Evolutionary conservation across 2,329 filamentous ascomycete genomes (phyloP).

Genomic region (Niveomyces coronatus): DNA sequence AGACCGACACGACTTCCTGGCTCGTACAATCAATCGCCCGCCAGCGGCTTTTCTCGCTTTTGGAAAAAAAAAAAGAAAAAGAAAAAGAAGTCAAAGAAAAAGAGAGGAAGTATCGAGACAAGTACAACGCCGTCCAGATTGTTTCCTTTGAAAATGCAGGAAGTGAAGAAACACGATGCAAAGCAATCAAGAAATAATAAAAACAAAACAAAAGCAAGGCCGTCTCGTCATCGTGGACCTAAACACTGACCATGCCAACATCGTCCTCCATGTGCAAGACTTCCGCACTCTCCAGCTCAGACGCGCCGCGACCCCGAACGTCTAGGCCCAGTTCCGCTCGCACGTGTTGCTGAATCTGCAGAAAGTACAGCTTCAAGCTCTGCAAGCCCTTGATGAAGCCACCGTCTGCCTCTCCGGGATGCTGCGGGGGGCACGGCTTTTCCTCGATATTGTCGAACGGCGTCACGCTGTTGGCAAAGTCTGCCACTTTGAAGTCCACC

Average conservation of each 20-base stretch:
- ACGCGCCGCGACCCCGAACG: slow-evolving; percentile 18
- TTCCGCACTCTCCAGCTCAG: slow-evolving; percentile 15
- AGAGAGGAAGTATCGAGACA: no score
- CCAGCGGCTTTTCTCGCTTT: no score
- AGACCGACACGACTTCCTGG: no score
- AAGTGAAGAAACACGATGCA: slow-evolving; percentile 11
- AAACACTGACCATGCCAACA: slow-evolving; percentile 25
- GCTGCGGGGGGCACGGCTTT: slow-evolving; percentile 66
- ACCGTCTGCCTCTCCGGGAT: slow-evolving; percentile 71
- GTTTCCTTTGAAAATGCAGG: no score
- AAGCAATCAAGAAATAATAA: slow-evolving; percentile 9
- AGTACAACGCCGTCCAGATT: slow-evolving; percentile 9
- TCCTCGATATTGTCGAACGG: slow-evolving; percentile 61
- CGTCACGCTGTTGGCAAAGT: slow-evolving; percentile 96
- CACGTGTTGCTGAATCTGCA: slow-evolving; percentile 75
- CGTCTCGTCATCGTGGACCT: slow-evolving; percentile 5
- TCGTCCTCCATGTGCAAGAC: slow-evolving; percentile 20
- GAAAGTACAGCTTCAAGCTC: slow-evolving; percentile 72
- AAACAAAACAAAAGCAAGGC: background rate
- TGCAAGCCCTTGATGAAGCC: slow-evolving; percentile 82
- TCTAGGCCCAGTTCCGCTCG: slow-evolving; percentile 40
- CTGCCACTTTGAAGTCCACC: slow-evolving; percentile 93
- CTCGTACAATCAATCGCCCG: no score
- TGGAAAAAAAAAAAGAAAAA: background rate
- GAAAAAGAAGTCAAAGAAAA: no score